Percentiles rank a stretch among this genome's conserved stretches.
phyloP scores from a whole-genome alignment of 306 rosid species.

The Coriaria nepalensis region DNA sequence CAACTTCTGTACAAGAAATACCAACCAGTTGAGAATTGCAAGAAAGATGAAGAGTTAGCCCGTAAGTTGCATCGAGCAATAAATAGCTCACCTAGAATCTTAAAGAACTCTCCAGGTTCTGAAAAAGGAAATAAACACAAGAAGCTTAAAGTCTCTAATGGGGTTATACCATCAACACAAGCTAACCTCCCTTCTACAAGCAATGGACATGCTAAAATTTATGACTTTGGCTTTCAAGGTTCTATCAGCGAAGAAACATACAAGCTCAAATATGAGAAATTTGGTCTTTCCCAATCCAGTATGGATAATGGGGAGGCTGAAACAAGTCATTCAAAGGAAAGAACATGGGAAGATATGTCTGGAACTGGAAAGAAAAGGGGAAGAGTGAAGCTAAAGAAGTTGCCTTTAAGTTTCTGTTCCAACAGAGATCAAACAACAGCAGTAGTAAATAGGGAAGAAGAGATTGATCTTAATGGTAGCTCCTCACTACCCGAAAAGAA shows the following conservation, averaged over 20 bases:
- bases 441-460: constrained; percentile 36
- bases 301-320: constrained; percentile 50
- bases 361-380: constrained; percentile 70
- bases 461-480: constrained; percentile 21
- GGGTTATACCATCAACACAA: constrained; percentile 24
- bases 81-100: constrained; percentile 85
- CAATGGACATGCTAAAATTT: constrained; percentile 36
- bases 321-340: constrained; percentile 48
- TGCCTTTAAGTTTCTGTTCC: constrained; percentile 69
- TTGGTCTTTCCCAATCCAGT: constrained; percentile 27
- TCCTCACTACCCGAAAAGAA: constrained; percentile 31
- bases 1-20: constrained; percentile 81
- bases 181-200: constrained; percentile 32
- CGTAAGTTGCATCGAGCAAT: constrained; percentile 78
- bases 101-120: constrained; percentile 52
- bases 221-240: constrained; percentile 38
- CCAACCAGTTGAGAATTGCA: constrained; percentile 59
- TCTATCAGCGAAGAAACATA: constrained; percentile 32
- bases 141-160: constrained; percentile 47
- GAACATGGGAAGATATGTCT: constrained; percentile 32
- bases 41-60: constrained; percentile 84
- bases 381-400: constrained; percentile 71
- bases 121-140: constrained; percentile 53
- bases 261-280: constrained; percentile 43
- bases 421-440: constrained; percentile 41